Percentiles rank a stretch among this genome's conserved stretches.
Conservation (phyloP, 345 rosid species). For the Rubroshorea leprosula region DNA sequence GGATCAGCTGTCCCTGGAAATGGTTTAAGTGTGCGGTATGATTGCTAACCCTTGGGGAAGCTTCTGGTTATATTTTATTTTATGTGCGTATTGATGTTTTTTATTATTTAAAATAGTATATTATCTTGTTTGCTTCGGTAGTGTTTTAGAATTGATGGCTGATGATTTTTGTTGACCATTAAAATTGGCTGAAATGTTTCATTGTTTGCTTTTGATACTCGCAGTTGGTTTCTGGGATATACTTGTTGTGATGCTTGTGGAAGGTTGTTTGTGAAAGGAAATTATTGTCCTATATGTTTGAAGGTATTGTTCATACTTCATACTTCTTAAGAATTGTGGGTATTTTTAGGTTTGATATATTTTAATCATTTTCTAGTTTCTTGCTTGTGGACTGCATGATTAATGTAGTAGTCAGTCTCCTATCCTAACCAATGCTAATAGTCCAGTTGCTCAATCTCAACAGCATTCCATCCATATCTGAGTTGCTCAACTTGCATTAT, state of each 20-base stretch:
- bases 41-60: conserved; percentile 6
- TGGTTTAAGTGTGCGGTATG: conserved; percentile 92
- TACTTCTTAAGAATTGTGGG: not conserved
- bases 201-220: conserved; percentile 17
- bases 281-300: conserved; percentile 96
- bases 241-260: conserved; percentile 99
- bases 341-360: not conserved
- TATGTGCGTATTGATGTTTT: too few relatives aligned
- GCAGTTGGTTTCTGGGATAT: conserved; percentile 97
- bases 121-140: not conserved
- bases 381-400: not conserved
- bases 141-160: not conserved
- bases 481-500: conserved; percentile 9
- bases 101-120: too few relatives aligned
- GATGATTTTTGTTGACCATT: not conserved
- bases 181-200: not conserved
- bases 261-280: conserved; percentile 98
- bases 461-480: not conserved
- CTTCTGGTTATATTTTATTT: not conserved
- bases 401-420: not conserved
- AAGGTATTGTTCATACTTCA: conserved; percentile 56
- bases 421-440: not conserved
- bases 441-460: not conserved
- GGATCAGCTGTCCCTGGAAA: conserved; percentile 96
- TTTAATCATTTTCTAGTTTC: not conserved